These are phyloP conservation scores for Lipomyces orientalis DNA, from an alignment of 805 yeast species.

Conservation along the genomic window DNA sequence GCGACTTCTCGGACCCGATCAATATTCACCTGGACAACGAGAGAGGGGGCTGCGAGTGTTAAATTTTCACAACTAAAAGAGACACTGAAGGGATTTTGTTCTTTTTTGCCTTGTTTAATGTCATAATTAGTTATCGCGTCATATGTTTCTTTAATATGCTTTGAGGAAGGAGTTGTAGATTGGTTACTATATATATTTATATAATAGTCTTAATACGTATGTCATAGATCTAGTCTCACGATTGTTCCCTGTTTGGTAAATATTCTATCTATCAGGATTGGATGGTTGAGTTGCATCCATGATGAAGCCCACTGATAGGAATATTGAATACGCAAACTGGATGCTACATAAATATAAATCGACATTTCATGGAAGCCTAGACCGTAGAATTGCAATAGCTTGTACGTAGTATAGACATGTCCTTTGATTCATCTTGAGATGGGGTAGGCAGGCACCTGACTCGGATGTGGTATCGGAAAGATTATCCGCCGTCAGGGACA, in stretches of 20 bases:
- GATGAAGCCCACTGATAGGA: not conserved
- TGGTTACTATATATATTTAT: constrained; percentile 10
- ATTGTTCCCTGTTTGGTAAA: not conserved
- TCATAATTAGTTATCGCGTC: not conserved
- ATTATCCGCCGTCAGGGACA: no score
- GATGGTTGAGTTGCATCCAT: not conserved
- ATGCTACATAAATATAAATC: no score
- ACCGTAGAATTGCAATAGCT: no score
- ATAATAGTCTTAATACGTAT: constrained; percentile 9
- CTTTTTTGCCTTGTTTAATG: not conserved
- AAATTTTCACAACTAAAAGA: constrained; percentile 22
- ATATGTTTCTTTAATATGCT: constrained; percentile 2
- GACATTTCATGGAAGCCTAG: no score
- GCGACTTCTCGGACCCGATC: constrained; percentile 95
- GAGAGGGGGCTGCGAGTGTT: constrained; percentile 76
- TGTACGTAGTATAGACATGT: not conserved
- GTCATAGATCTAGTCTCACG: not conserved
- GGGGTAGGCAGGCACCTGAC: no score
- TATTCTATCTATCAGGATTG: not conserved
- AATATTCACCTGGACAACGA: constrained; percentile 92
- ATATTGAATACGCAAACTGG: no score
- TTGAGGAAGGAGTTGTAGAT: constrained; percentile 20
- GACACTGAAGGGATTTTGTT: not conserved
- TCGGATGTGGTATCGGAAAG: no score
- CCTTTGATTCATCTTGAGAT: not conserved